Base-by-base conservation (phyloP, 1,284 basidiomycete species). In the Rhodotorula sp. region DNA sequence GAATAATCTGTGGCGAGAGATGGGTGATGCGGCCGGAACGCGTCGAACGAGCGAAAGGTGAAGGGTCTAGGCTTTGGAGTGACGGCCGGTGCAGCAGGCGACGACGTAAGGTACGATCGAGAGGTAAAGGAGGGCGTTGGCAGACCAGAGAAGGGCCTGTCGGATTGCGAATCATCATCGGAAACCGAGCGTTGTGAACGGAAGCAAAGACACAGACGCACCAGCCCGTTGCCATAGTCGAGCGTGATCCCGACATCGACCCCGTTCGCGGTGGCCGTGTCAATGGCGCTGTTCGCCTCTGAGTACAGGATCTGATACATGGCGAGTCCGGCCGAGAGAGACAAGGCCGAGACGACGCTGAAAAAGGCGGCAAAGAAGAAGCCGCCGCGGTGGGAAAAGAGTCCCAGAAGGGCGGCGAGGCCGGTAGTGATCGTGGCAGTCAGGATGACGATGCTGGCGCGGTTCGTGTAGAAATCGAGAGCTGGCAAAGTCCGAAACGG, bases 321-420 rank as follows among this genome's bases (percentile, higher is more conserved):
- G 38, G 74, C 64, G 57, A 66, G 50, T 5, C 76, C 77, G 59
- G 66, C 70, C 28, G 72, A 73, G 48, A 74, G 64, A 34, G 59
- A 62, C 47, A 78, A 65, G 68, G 76, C 75, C 16, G 66, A 66
- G 54, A 76, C 56, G 68, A 77, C 60, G 34, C 61, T 47, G 43
- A 76, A 52, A 60, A 71, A 18, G 10, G 72, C 54, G 34, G 67
- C 64, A 52, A 76, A 61, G 50, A 77, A 47, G 69, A 70, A 78
- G 7, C 76, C 76, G 64, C 73, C 70, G 45, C 71, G 63, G 54
- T 74, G 74, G 5, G 77, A 74, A 50, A 77, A 67, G 63, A 78
- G 65, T 10, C 71, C 76, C 58, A 72, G 59, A 45, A 78, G 59
- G 58, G 76, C 60, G 21, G 71, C 63, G 10, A 77, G 48, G 4